These are phyloP conservation scores for Kewa caespitosa DNA, from an alignment of 179 eudicot species.

Conservation along the genomic window DNA sequence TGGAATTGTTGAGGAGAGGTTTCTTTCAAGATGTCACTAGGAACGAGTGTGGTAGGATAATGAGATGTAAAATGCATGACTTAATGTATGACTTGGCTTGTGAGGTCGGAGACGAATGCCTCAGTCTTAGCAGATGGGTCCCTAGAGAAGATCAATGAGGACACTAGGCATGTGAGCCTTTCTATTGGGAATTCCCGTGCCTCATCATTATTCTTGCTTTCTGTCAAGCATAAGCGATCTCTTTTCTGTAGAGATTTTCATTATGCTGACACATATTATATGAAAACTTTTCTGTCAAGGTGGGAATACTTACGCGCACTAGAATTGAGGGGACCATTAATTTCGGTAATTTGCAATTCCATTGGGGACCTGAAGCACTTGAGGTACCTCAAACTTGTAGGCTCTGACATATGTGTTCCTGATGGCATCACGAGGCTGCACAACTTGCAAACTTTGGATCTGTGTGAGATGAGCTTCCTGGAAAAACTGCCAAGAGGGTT, in stretches of 20 bases:
- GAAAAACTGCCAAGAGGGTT: neutral
- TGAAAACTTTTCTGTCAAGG: neutral
- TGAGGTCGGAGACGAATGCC: neutral
- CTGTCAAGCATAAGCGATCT: neutral
- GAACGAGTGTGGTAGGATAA: neutral
- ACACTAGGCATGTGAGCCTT: constrained; percentile 8
- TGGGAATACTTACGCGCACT: constrained; percentile 8
- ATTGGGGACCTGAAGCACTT: constrained; percentile 24
- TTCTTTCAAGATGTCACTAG: constrained; percentile 18
- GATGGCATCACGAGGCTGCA: constrained; percentile 8
- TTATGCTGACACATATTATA: too few species aligned
- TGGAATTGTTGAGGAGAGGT: constrained; percentile 13
- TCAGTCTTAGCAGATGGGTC: neutral
- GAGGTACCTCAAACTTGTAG: constrained; percentile 24
- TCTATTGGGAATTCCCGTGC: neutral
- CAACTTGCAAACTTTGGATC: constrained; percentile 18
- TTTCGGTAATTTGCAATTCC: constrained; percentile 15
- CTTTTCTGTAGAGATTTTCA: too few species aligned
- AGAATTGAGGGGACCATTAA: neutral
- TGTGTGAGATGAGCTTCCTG: neutral
- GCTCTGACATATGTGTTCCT: neutral
- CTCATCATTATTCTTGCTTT: neutral
- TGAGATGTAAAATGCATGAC: constrained; percentile 17
- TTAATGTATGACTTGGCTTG: constrained; percentile 29
- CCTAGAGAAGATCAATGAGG: neutral